Conservation (phyloP, 208 protist genomes). For the Polymyxa betae region DNA sequence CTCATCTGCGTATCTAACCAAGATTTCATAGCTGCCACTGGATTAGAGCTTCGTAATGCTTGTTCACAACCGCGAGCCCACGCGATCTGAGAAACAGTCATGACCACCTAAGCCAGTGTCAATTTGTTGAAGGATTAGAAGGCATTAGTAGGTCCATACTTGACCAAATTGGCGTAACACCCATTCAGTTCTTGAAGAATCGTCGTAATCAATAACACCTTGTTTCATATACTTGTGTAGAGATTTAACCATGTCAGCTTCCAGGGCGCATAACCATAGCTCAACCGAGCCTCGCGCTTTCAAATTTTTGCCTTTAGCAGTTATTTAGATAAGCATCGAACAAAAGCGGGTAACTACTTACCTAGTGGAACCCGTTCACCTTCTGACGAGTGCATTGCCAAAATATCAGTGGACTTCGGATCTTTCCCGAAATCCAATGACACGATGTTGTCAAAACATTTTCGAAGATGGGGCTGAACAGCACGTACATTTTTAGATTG, state of each 20-base stretch:
- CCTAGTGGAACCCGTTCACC: conserved; percentile 72
- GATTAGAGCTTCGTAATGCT: neutral
- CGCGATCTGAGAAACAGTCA: conserved; percentile 84
- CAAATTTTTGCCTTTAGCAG: conserved; percentile 81
- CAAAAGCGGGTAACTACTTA: neutral
- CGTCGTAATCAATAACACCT: conserved; percentile 80
- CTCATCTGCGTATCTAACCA: conserved; percentile 54
- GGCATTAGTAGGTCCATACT: no score
- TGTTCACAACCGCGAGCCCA: conserved; percentile 71
- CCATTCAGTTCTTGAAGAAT: conserved; percentile 73
- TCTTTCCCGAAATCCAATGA: conserved; percentile 70
- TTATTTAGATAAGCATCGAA: neutral
- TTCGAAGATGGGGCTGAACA: conserved; percentile 94
- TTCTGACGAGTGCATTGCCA: conserved; percentile 70
- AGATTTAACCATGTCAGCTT: conserved; percentile 88
- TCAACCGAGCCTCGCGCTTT: conserved; percentile 91
- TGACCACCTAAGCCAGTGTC: no score
- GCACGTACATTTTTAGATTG: conserved; percentile 91
- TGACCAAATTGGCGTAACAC: conserved; percentile 86
- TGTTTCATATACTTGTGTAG: conserved; percentile 83
- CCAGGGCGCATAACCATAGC: conserved; percentile 89
- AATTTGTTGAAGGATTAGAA: no score
- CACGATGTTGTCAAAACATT: conserved; percentile 93
- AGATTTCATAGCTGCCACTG: conserved; percentile 1
- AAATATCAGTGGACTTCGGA: conserved; percentile 67